phyloP scores from a whole-genome alignment of 805 yeast species.

The Candida michaelii region DNA sequence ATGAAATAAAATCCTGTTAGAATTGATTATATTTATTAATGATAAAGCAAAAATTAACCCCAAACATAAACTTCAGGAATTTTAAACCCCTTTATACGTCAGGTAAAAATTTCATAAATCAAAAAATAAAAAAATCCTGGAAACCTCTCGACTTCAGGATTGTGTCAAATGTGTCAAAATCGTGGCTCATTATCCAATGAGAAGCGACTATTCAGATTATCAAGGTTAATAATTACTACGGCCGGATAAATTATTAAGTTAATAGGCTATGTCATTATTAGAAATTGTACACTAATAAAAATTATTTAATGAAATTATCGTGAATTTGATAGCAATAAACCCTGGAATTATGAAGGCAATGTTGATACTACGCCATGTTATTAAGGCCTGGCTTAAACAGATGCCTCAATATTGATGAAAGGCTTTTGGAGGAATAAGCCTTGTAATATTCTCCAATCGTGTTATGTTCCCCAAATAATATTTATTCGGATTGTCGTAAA shows the following conservation, averaged over 20 bases:
- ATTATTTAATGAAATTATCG: too few relatives aligned
- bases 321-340: too few relatives aligned
- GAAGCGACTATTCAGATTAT: neutral
- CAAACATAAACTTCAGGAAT: neutral
- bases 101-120: constrained; percentile 1
- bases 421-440: neutral
- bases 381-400: neutral
- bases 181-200: constrained; percentile 8
- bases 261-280: neutral
- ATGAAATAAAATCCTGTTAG: too few relatives aligned
- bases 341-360: neutral
- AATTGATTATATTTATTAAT: too few relatives aligned
- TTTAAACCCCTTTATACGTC: constrained; percentile 1
- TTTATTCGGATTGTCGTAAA: neutral
- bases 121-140: neutral
- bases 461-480: neutral
- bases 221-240: too few relatives aligned
- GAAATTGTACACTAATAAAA: too few relatives aligned
- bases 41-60: neutral
- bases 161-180: constrained; percentile 11
- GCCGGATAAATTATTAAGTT: neutral
- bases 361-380: neutral
- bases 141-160: neutral
- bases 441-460: neutral
- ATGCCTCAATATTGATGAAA: neutral